A percentile compares a stretch with the other conserved stretches of the same genome.
These are phyloP conservation scores for Paramecium biaurelia DNA, from an alignment of 73 alveolate genomes.

Conservation along the genomic window DNA sequence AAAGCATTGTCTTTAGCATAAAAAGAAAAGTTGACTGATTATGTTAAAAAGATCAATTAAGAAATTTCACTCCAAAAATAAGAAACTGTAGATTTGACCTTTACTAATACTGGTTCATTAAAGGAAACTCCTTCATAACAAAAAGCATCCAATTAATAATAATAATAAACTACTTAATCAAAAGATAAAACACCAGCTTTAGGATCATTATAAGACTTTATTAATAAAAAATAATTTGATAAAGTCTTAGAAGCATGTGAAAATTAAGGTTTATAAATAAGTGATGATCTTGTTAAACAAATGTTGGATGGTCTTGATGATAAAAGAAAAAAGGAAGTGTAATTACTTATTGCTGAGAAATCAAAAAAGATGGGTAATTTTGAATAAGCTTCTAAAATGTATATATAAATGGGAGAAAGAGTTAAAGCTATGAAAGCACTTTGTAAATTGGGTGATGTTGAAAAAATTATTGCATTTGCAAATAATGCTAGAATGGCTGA, in stretches of 20 bases:
- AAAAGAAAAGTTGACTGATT: constrained; percentile 67
- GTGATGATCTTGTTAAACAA: constrained; percentile 84
- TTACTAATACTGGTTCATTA: constrained; percentile 31
- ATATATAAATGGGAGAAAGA: constrained; percentile 89
- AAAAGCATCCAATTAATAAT: background rate
- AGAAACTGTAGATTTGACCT: constrained; percentile 8
- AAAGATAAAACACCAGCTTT: background rate
- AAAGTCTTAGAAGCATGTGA: constrained; percentile 90
- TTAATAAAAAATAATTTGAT: constrained; percentile 82
- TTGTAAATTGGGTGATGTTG: constrained; percentile 87
- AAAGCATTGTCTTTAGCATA: constrained; percentile 90
- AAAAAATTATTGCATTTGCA: constrained; percentile 92
- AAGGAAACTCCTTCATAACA: background rate
- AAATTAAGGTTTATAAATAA: constrained; percentile 80
- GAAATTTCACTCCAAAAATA: background rate
- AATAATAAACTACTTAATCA: background rate
- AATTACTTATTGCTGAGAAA: constrained; percentile 87
- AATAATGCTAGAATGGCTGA: constrained; percentile 94
- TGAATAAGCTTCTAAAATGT: constrained; percentile 91
- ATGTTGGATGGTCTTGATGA: constrained; percentile 79
- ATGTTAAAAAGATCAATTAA: constrained; percentile 55
- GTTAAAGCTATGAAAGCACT: constrained; percentile 96
- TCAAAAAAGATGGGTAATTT: constrained; percentile 91
- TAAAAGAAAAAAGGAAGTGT: constrained; percentile 80
- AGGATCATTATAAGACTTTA: constrained; percentile 50